These are phyloP conservation scores for Bipolaris sorokiniana DNA, from an alignment of 2,329 filamentous ascomycete genomes.

Conservation along the genomic window DNA sequence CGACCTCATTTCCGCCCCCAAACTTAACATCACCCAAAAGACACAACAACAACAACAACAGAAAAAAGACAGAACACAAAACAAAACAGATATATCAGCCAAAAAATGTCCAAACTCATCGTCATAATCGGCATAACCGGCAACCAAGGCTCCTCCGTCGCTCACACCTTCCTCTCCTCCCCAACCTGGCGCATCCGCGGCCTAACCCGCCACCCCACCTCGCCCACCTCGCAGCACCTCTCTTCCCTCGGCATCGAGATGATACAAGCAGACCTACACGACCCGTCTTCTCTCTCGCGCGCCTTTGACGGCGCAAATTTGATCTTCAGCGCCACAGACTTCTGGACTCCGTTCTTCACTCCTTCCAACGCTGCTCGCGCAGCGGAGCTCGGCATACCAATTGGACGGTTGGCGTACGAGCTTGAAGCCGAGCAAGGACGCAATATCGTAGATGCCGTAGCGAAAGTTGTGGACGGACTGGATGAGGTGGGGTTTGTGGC, in stretches of 20 bases:
- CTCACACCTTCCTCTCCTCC: background rate
- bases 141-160: background rate
- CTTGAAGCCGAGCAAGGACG: background rate
- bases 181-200: background rate
- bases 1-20: no score
- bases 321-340: background rate
- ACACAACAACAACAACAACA: background rate
- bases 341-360: background rate
- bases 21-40: no score
- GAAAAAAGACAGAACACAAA: background rate
- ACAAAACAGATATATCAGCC: background rate
- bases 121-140: background rate
- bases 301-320: background rate
- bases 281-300: background rate
- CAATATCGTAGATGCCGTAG: background rate
- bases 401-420: background rate
- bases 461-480: background rate
- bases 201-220: background rate
- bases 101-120: background rate
- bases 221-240: background rate
- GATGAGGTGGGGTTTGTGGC: background rate
- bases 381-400: background rate
- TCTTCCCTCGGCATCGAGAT: background rate
- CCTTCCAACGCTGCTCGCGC: background rate
- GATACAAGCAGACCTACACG: background rate